Evolutionary conservation across 2,329 filamentous ascomycete genomes (phyloP), one percentile per base, ranked within the genome.

Genomic region (Aspergillus fumigatus): DNA sequence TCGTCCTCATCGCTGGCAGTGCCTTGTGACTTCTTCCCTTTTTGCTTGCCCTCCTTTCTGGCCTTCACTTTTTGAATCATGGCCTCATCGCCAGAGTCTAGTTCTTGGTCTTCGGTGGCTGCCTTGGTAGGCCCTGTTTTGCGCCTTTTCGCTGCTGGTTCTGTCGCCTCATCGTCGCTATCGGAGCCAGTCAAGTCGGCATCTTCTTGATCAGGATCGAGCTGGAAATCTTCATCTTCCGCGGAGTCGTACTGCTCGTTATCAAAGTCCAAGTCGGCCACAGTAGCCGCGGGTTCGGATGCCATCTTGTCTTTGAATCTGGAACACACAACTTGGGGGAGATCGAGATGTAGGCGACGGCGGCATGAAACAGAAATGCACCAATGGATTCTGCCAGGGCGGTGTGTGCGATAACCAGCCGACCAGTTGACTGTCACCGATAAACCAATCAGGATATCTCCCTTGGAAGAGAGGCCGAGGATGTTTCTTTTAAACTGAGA

Each of bases 31-130:
- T 67, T 72, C 51, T 67, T 70, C 45, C 67, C 66, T 53, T 72
- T 74, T 63, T 73, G 75, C 43, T 69, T 69, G 61, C 75, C 80
- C 55, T 67, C 56, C 55, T 67, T 70, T 61, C 67, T 76, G 51
- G 71, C 68, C 55, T 75, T 76, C 17, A 74, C 77, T 59, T 79
- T 81, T 54, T 71, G 72, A 45, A 84, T 82, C n/a, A 79, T 83
- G 7, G 72, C 77, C 62, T 84, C 82, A 62, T 84, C 82, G 3
- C 82, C 82, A 8, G 82, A 83, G 56, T 83, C 79, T 3, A 83
- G 67, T 40, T 76, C 78, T 5, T 70, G 70, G 9, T 71, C 71
- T n/a, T 68, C 64, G 3, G 59, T 60, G 4, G 54, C 58, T 25
- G 58, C 60, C 38, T 53, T 55, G 51, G 68, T 67, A 14, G 62